These are phyloP conservation scores for Fusarium camptoceras DNA, from an alignment of 2,329 filamentous ascomycete genomes.

Conservation along the genomic window DNA sequence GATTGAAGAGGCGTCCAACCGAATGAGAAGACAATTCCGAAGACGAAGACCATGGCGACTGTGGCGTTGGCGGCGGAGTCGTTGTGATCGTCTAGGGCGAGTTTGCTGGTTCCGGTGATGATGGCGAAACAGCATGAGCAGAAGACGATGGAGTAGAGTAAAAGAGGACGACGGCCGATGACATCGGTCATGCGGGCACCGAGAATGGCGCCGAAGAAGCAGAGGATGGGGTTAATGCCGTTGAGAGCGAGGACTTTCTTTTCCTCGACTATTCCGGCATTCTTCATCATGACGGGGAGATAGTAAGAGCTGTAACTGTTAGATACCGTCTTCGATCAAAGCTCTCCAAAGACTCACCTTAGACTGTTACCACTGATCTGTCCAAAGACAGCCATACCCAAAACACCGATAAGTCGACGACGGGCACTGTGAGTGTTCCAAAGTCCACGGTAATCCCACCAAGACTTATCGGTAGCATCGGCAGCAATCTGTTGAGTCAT, in stretches of 20 bases:
- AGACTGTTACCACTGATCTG: slow-evolving; percentile 64
- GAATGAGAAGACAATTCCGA: slow-evolving; percentile 62
- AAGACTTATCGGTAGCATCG: slow-evolving; percentile 64
- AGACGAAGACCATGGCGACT: slow-evolving; percentile 63
- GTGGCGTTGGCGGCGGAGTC: slow-evolving; percentile 56
- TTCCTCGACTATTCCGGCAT: slow-evolving; percentile 63
- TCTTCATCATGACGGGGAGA: slow-evolving; percentile 63
- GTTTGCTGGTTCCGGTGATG: slow-evolving; percentile 61
- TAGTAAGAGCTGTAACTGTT: slow-evolving; percentile 59
- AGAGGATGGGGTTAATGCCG: slow-evolving; percentile 65
- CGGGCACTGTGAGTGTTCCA: slow-evolving; percentile 62
- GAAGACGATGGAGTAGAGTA: slow-evolving; percentile 61
- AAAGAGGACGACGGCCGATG: slow-evolving; percentile 67
- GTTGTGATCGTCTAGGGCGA: slow-evolving; percentile 54
- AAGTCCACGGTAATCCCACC: slow-evolving; percentile 67
- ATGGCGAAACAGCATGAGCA: slow-evolving; percentile 61
- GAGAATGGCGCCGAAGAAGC: slow-evolving; percentile 61
- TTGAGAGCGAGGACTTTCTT: slow-evolving; percentile 63
- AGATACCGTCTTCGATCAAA: rapidly evolving
- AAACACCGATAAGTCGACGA: slow-evolving; percentile 63
- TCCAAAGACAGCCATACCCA: slow-evolving; percentile 64
- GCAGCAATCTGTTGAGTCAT: slow-evolving; percentile 59
- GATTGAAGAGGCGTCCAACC: slow-evolving; percentile 63
- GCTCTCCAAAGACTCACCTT: slow-evolving; percentile 15
- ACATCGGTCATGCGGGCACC: slow-evolving; percentile 68